Evolutionary conservation across 352 stramenopile species (phyloP).

Genomic region (Globisporangium paddicum): DNA sequence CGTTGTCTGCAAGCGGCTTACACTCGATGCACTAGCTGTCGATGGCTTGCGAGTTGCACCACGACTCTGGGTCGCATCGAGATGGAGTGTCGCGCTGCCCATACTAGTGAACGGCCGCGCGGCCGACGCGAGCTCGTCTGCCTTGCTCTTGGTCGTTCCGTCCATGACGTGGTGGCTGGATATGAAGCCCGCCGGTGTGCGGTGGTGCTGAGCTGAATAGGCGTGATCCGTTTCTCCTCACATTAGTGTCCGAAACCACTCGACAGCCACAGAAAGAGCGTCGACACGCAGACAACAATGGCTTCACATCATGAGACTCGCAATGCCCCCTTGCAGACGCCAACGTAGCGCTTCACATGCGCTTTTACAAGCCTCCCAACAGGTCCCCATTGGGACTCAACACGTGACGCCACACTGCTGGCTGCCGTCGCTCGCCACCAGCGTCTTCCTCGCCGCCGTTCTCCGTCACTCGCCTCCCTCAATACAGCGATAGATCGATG

Average conservation of each 20-base stretch:
- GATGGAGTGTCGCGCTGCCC: conserved; percentile 24
- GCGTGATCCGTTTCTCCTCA: neutral
- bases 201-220: neutral
- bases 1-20: neutral
- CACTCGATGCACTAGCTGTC: neutral
- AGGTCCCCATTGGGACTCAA: too few species aligned
- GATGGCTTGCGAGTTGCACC: conserved; percentile 2
- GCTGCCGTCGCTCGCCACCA: too few species aligned
- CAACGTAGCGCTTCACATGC: too few species aligned
- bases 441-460: too few species aligned
- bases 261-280: too few species aligned
- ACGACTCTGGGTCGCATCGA: conserved; percentile 16
- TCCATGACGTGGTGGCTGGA: neutral
- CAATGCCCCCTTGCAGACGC: too few species aligned
- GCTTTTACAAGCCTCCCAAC: too few species aligned
- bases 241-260: neutral
- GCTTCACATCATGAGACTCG: too few species aligned
- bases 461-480: too few species aligned
- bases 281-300: too few species aligned
- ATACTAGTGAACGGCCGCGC: conserved; percentile 33
- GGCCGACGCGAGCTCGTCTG: conserved; percentile 1
- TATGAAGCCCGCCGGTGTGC: neutral
- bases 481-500: too few species aligned
- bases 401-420: too few species aligned
- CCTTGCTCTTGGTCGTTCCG: neutral